phyloP scores from a whole-genome alignment of 2,329 filamentous ascomycete genomes.

The Ramularia endophylla region DNA sequence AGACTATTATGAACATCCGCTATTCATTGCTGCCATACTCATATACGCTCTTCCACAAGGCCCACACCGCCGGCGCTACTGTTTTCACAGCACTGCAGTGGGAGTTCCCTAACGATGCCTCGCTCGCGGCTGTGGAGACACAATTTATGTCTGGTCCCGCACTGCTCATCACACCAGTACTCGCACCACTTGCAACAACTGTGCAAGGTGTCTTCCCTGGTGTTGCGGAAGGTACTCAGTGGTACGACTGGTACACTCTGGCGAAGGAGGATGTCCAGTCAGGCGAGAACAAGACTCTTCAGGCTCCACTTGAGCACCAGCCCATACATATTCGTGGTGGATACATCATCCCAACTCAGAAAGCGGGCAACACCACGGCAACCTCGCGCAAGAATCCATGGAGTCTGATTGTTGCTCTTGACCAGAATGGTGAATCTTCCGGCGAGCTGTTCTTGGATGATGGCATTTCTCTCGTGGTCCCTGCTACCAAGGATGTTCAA shows the following conservation, averaged over 20 bases:
- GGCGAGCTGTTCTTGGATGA: conserved; percentile 51
- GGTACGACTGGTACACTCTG: conserved; percentile 72
- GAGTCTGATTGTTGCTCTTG: conserved; percentile 15
- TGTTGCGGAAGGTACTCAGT: conserved; percentile 50
- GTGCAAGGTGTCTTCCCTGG: conserved; percentile 66
- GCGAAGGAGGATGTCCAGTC: conserved; percentile 46
- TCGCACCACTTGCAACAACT: conserved; percentile 53
- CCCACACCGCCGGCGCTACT: conserved; percentile 57
- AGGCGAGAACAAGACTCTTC: conserved; percentile 31
- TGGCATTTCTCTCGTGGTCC: conserved; percentile 57
- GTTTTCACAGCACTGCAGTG: conserved; percentile 66
- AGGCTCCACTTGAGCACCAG: conserved; percentile 23
- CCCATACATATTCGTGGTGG: conserved; percentile 23
- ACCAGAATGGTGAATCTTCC: conserved; percentile 3
- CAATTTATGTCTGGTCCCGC: conserved; percentile 64
- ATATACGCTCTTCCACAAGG: conserved; percentile 63
- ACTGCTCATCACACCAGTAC: conserved; percentile 60
- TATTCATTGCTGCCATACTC: conserved; percentile 65
- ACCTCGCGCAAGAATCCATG: conserved; percentile 15
- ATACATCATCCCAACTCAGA: conserved; percentile 22
- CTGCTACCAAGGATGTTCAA: conserved; percentile 48
- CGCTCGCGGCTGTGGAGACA: conserved; percentile 56
- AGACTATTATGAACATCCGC: conserved; percentile 60
- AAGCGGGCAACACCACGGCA: conserved; percentile 16
- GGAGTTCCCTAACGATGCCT: conserved; percentile 66